Percentiles rank a stretch among this genome's conserved stretches.
Conservation (phyloP, 441 rosid species). For the Bocquillonia castaneifolia region DNA sequence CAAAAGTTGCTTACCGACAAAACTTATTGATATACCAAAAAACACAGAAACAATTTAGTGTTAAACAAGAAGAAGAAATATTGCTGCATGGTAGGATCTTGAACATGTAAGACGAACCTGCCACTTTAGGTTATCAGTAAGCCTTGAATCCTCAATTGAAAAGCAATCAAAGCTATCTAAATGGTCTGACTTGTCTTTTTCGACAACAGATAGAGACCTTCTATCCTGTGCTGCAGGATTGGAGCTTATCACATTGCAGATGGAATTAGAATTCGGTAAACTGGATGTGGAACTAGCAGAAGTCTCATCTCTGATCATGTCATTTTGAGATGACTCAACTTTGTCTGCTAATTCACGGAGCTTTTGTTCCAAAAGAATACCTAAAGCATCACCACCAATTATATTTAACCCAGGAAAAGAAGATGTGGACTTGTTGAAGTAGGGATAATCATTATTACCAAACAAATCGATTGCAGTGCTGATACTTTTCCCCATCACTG, state of each 20-base stretch:
- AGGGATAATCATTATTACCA: slow-evolving; percentile 24
- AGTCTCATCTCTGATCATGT: slow-evolving; percentile 44
- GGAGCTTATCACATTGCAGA: slow-evolving; percentile 27
- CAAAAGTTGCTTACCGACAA: neutral
- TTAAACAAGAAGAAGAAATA: neutral
- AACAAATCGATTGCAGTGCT: slow-evolving; percentile 25
- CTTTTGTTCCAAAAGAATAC: slow-evolving; percentile 72
- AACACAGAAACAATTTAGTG: neutral
- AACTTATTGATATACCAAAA: slow-evolving; percentile 3
- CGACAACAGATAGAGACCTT: slow-evolving; percentile 38
- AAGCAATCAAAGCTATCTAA: slow-evolving; percentile 35
- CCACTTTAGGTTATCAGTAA: slow-evolving; percentile 30
- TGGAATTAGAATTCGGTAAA: slow-evolving; percentile 35
- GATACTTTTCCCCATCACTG: slow-evolving; percentile 24
- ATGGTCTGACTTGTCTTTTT: slow-evolving; percentile 31
- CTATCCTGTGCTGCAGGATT: slow-evolving; percentile 31
- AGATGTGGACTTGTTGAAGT: slow-evolving; percentile 22
- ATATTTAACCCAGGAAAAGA: slow-evolving; percentile 37
- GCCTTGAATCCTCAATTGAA: slow-evolving; percentile 29
- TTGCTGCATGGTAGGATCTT: neutral
- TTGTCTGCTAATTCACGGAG: slow-evolving; percentile 61
- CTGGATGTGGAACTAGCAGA: slow-evolving; percentile 38
- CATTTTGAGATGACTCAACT: slow-evolving; percentile 52
- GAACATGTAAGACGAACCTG: slow-evolving; percentile 44
- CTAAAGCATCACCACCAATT: slow-evolving; percentile 50